Percentiles rank a stretch among this genome's conserved stretches.
Conservation (phyloP, 495 filamentous ascomycete genomes). For the Thozetella sp. region DNA sequence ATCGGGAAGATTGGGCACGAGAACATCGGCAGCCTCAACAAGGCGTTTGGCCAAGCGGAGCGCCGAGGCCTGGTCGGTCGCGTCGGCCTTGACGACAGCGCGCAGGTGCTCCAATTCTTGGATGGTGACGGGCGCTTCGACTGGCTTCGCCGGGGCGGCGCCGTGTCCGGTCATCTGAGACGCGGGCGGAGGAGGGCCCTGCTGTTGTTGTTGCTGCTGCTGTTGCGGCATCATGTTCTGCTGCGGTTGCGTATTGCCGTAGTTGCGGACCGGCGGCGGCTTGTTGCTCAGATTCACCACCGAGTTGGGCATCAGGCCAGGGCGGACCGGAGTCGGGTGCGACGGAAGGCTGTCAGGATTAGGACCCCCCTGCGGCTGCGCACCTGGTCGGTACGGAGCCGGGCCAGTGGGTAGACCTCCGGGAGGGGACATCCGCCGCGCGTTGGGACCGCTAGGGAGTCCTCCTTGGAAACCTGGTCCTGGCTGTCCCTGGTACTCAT, state of each 20-base stretch:
- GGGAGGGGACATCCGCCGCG: constrained; percentile 23
- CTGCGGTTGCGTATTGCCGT: constrained; percentile 35
- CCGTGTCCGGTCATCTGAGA: constrained; percentile 1
- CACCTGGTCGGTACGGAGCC: constrained; percentile 24
- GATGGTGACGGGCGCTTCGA: constrained; percentile 65
- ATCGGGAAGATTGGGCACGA: constrained; percentile 76
- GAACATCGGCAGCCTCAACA: constrained; percentile 78
- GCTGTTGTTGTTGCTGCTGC: constrained; percentile 32
- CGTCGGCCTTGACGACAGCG: constrained; percentile 64
- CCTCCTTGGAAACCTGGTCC: constrained; percentile 9
- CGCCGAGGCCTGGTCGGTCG: constrained; percentile 69
- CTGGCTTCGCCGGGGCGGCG: constrained; percentile 21
- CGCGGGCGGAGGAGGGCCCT: constrained; percentile 25
- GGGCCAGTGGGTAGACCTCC: constrained; percentile 33
- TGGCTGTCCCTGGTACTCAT: constrained; percentile 33
- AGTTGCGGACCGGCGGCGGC: constrained; percentile 75
- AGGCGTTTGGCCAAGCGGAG: constrained; percentile 81
- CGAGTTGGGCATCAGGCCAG: constrained; percentile 66
- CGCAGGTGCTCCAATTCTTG: constrained; percentile 78
- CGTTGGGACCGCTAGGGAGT: constrained; percentile 16
- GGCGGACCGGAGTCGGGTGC: constrained; percentile 80
- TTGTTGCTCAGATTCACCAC: constrained; percentile 53
- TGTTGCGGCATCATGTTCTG: constrained; percentile 14
- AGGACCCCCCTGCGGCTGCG: constrained; percentile 26
- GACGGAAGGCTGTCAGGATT: constrained; percentile 65